Evolutionary conservation across 2,329 filamentous ascomycete genomes (phyloP).

Genomic region (Talaromyces sp.): DNA sequence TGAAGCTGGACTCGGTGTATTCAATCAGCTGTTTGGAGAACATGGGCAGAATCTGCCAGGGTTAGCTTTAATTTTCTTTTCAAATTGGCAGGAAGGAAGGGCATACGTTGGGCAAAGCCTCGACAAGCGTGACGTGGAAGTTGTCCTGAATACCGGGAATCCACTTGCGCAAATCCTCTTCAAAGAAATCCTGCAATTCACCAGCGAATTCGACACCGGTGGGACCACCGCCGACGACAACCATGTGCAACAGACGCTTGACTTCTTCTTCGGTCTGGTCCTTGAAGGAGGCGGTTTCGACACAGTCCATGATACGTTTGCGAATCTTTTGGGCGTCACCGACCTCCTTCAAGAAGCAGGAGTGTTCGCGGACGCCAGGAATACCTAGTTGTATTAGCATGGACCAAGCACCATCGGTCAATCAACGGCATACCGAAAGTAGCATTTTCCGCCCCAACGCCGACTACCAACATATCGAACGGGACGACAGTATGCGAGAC

Average conservation of each 20-base stretch:
- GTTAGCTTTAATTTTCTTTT: conserved; percentile 17
- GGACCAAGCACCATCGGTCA: too few species aligned
- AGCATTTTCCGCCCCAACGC: conserved; percentile 95
- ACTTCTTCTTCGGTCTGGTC: conserved; percentile 84
- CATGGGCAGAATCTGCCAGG: conserved; percentile 68
- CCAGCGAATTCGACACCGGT: conserved; percentile 98
- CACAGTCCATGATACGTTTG: conserved; percentile 99
- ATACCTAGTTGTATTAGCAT: conserved; percentile 54
- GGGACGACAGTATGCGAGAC: conserved; percentile 80
- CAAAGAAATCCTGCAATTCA: conserved; percentile 98
- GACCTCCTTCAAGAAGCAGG: conserved; percentile 98
- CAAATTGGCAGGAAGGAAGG: not conserved
- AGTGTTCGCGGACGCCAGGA: conserved; percentile 88
- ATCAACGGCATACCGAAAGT: conserved; percentile 68
- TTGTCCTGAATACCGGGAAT: conserved; percentile 90
- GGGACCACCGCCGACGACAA: conserved; percentile 87
- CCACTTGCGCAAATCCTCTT: conserved; percentile 96
- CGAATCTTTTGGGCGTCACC: conserved; percentile 92
- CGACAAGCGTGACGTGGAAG: conserved; percentile 96
- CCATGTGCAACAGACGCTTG: conserved; percentile 95
- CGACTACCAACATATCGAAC: conserved; percentile 97
- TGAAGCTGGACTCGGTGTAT: conserved; percentile 98
- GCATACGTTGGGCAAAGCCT: conserved; percentile 81
- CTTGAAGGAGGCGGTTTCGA: conserved; percentile 98
- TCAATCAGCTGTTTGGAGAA: conserved; percentile 99